Percentiles rank a stretch among this genome's conserved stretches.
Conservation (phyloP, 768 basidiomycete genomes). For the Auricularia auricula-judae region DNA sequence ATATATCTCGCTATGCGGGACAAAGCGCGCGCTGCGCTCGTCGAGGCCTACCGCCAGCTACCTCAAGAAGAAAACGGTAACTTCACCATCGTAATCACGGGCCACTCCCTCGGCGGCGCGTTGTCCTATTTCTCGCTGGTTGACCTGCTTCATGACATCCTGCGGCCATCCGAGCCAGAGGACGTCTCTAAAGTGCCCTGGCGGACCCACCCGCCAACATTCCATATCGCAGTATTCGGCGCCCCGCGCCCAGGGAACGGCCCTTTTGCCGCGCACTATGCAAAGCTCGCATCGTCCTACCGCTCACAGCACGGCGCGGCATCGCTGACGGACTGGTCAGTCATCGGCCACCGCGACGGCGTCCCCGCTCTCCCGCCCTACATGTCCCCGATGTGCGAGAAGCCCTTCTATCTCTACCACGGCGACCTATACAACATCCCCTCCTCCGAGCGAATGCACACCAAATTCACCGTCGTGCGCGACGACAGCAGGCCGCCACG, state of each 20-base stretch:
- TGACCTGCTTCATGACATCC: constrained; percentile 27
- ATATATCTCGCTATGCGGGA: constrained; percentile 34
- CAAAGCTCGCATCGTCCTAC: constrained; percentile 1
- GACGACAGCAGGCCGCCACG: constrained; percentile 10
- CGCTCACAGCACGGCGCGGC: background rate
- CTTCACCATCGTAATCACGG: constrained; percentile 37
- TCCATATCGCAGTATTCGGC: constrained; percentile 41
- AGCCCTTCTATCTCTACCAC: constrained; percentile 38
- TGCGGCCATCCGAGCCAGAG: background rate
- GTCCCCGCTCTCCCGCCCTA: constrained; percentile 47
- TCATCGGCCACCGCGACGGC: constrained; percentile 23
- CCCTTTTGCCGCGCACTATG: background rate
- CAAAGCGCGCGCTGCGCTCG: constrained; percentile 25
- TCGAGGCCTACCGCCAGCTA: constrained; percentile 25
- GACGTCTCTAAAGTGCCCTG: background rate
- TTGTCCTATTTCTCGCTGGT: constrained; percentile 39
- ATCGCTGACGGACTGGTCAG: constrained; percentile 7
- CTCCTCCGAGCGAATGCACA: constrained; percentile 32
- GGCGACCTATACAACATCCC: constrained; percentile 40
- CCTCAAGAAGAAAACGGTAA: constrained; percentile 10
- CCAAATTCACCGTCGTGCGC: constrained; percentile 27
- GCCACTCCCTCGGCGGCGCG: constrained; percentile 48
- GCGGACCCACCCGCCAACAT: background rate
- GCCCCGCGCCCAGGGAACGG: constrained; percentile 39
- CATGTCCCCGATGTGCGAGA: constrained; percentile 5